Base-by-base conservation (phyloP, 768 basidiomycete species). In the Russula lepida region DNA sequence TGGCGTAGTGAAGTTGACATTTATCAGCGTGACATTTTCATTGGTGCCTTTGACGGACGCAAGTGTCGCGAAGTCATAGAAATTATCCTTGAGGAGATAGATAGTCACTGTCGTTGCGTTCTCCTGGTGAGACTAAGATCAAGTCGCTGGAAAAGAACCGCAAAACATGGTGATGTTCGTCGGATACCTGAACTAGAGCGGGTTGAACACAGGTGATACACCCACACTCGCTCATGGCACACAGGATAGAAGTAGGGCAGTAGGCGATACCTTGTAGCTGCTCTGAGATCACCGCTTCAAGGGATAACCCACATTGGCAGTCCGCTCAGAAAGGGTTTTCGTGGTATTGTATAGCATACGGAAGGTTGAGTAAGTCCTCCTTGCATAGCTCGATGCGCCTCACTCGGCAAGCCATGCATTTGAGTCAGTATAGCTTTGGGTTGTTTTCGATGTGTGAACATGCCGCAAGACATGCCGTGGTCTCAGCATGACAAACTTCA, bases 191-290 rank as follows among this genome's bases (percentile, higher is more conserved):
- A 79, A 86, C 77, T 78, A 87, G 35, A 86, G 69, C 15, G 86
- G 84, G 57, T 81, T 75, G n/a, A 86, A 73, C 27, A 86, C 77
- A 5, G 86, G 84, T 0, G 83, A 82, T 19, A 85, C 86, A 61
- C 81, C 78, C 19, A 73, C 48, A 60, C 75, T 73, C 2, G 83
- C 82, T 50, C 70, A 68, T 87, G 84, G 78, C 87, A 82, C 3
- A 82, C 78, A 5, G 86, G 88, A 71, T 85, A 88, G 59, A 88
- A 68, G 71, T 88, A 88, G 69, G 87, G 85, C 51, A 88, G 66
- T 5, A 88, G 75, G 55, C 84, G 84, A 66, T 87, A 86, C 17
- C 84, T 85, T 50, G 1, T 2, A 27, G 32, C 43, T 32, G 4
- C 21, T 21, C 21, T 5, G n/a, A 21, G 55, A 32, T 62, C 17